Percentiles rank a stretch among this genome's conserved stretches.
Evolutionary conservation across 2,329 filamentous ascomycete genomes (phyloP).

Genomic region (Aspergillus ustus): DNA sequence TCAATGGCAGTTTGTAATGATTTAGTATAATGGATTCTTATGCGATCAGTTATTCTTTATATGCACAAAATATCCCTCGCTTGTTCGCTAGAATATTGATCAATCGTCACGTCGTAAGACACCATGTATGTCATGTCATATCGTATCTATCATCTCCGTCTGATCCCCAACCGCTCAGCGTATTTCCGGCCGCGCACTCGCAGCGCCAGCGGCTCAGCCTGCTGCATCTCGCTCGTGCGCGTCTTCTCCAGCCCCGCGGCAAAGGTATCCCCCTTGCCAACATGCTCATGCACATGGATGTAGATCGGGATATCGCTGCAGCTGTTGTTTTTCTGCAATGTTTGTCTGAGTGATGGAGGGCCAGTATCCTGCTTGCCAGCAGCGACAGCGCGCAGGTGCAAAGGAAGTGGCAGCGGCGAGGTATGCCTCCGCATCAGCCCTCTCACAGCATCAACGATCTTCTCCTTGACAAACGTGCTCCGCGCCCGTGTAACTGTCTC

Average conservation of each 20-base stretch:
- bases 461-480: not conserved
- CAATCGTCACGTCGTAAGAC: not conserved
- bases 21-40: not conserved
- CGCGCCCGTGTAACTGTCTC: not conserved
- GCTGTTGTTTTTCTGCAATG: not conserved
- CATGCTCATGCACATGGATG: constrained; percentile 2
- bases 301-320: constrained; percentile 1
- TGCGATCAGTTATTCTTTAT: not conserved
- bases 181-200: not conserved
- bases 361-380: not conserved
- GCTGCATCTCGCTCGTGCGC: not conserved
- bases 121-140: not conserved
- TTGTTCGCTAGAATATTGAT: not conserved
- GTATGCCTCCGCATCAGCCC: not conserved
- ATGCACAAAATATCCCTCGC: not conserved
- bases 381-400: not conserved
- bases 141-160: not conserved
- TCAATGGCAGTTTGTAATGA: constrained; percentile 12
- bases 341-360: not conserved
- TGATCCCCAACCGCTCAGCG: constrained; percentile 1
- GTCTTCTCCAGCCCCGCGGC: not conserved
- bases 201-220: not conserved
- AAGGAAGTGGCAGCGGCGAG: not conserved
- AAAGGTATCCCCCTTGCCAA: not conserved
- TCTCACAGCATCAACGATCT: not conserved